Percentiles rank a stretch among this genome's conserved stretches.
Evolutionary conservation across 2,329 filamentous ascomycete species (phyloP).

Genomic region (Monosporascus sp.): DNA sequence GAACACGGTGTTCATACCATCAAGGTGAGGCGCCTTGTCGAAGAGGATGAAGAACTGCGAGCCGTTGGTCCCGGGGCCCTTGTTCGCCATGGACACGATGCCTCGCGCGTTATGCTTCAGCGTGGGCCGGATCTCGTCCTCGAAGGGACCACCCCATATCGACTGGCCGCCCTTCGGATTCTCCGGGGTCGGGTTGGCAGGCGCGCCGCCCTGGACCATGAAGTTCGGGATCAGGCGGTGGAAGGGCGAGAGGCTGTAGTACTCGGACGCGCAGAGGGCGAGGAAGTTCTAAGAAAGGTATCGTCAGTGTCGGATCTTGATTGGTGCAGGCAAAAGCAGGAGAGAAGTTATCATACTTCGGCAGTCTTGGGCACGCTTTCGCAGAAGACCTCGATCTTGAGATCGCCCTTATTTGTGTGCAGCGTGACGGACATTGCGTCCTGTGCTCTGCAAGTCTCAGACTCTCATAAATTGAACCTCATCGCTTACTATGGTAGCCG

Average conservation of each 20-base stretch:
- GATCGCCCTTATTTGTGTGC: constrained; percentile 81
- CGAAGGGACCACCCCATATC: constrained; percentile 70
- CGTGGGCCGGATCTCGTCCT: constrained; percentile 72
- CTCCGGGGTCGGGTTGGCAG: constrained; percentile 47
- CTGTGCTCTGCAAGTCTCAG: background rate
- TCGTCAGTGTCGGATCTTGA: constrained; percentile 5
- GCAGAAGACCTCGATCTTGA: constrained; percentile 96
- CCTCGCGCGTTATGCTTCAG: constrained; percentile 65
- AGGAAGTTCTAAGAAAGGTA: constrained; percentile 67
- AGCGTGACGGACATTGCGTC: constrained; percentile 62
- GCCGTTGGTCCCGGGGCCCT: constrained; percentile 67
- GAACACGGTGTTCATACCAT: constrained; percentile 81
- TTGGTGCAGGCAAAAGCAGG: background rate
- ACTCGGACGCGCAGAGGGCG: constrained; percentile 73
- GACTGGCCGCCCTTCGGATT: constrained; percentile 65
- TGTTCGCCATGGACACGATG: constrained; percentile 74
- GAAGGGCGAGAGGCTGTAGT: constrained; percentile 71
- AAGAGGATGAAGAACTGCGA: constrained; percentile 80
- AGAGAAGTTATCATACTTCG: constrained; percentile 49
- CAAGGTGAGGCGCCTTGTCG: constrained; percentile 72
- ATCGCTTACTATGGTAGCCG: background rate
- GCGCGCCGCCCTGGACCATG: constrained; percentile 73
- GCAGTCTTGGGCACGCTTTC: constrained; percentile 90
- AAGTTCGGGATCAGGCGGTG: constrained; percentile 77
- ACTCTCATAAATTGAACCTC: background rate